Conservation (phyloP, 306 rosid genomes). For the Sphenostylis stenocarpa region DNA sequence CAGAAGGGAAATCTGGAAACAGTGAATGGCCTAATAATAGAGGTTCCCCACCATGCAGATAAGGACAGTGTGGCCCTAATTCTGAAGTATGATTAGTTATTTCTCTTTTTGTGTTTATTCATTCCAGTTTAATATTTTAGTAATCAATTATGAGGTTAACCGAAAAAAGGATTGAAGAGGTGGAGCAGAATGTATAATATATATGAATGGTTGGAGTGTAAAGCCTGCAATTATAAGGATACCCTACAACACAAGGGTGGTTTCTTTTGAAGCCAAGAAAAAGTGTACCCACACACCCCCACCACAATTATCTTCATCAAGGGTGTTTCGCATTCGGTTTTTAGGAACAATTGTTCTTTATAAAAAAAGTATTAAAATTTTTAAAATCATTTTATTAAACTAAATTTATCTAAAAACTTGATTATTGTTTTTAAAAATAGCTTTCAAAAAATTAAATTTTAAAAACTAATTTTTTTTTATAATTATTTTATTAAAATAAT, state of each 20-base stretch:
- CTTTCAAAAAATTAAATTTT: too few relatives aligned
- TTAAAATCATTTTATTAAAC: too few relatives aligned
- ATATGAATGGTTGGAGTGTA: neutral
- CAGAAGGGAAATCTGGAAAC: neutral
- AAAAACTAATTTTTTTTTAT: too few relatives aligned
- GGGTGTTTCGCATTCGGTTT: neutral
- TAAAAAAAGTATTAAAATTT: too few relatives aligned
- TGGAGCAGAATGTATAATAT: neutral
- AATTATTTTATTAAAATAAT: too few relatives aligned
- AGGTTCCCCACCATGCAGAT: too few relatives aligned
- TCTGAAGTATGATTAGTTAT: neutral
- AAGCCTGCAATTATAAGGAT: conserved; percentile 7
- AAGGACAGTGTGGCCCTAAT: conserved; percentile 11
- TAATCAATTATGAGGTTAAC: neutral
- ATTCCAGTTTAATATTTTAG: neutral
- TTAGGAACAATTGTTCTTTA: neutral
- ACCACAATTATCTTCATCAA: neutral
- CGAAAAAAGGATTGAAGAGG: neutral
- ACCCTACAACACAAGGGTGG: neutral
- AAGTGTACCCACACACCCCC: neutral
- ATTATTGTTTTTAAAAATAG: too few relatives aligned
- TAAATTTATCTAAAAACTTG: too few relatives aligned
- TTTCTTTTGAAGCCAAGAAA: neutral
- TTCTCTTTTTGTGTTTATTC: conserved; percentile 26
- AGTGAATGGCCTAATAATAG: neutral